Evolutionary conservation across 768 basidiomycete species (phyloP), one percentile per base, ranked within the genome.

Genomic region (Kwoniella dejecticola): DNA sequence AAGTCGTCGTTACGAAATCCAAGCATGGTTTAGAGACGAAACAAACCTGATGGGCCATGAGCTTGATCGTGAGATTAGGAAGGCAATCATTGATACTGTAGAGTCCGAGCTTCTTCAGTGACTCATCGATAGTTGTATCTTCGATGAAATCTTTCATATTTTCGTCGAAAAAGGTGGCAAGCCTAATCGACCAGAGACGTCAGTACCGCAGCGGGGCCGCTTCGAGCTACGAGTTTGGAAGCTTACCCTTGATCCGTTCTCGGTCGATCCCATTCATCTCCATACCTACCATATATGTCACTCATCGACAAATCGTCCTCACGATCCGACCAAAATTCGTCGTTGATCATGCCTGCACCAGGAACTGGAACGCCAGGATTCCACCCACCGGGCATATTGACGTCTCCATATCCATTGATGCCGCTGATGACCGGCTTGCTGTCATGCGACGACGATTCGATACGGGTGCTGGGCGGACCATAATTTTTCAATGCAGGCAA

Each of bases 11-110:
- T 52, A 1, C 3, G 21, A 11, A 26, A 46, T 40, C 3, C 45
- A 21, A 48, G 23, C 17, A 52, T 45, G 33, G 11, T 21, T 41
- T 10, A n/a, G 31, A 40, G 41, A 15, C 8, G 23, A 2, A 4
- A 49, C 60, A 48, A 27, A 75, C 62, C 45, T 76, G 72, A 68
- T 89, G 88, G 10, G 88, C 82, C 85, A 89, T 85, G 33, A 89
- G 77, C 0, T 82, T 75, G 24, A 88, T 80, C 15, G 80, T 80
- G 83, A 89, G 85, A 4, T 85, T 85, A 0, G 84, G 84, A 1
- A 89, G 60, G 23, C 81, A 73, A 27, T 84, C 80, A 38, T 82
- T 79, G 52, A 85, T 79, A 33, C 65, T 73, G n/a, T 75, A 68
- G 33, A 90, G 75, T 0, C 83, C 83, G 21, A 90, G 82, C 57